phyloP scores from a whole-genome alignment of 2,329 filamentous ascomycete genomes.

The Penicillium hordei region DNA sequence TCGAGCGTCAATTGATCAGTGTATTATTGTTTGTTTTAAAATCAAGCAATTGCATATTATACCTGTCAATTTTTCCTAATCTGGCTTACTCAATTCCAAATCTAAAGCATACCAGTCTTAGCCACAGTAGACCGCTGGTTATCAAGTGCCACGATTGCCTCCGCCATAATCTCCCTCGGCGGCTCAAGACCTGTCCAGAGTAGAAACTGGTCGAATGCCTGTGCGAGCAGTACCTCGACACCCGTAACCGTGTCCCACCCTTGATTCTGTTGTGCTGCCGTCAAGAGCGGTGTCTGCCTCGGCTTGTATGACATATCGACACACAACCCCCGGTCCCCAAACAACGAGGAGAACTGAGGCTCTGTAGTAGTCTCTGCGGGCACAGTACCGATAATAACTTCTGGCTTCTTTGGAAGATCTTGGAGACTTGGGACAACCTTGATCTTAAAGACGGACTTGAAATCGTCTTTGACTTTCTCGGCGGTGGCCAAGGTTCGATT shows the following conservation, averaged over 20 bases:
- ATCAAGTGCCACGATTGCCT: constrained; percentile 12
- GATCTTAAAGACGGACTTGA: constrained; percentile 9
- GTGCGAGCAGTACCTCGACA: constrained; percentile 27
- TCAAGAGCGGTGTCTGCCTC: constrained; percentile 19
- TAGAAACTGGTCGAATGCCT: constrained; percentile 28
- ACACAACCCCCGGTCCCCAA: constrained; percentile 15
- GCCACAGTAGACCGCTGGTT: not conserved
- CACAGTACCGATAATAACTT: constrained; percentile 26
- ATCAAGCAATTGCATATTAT: not conserved
- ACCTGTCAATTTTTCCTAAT: not conserved
- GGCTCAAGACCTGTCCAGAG: constrained; percentile 22
- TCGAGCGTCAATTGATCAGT: not conserved
- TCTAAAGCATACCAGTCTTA: constrained; percentile 3
- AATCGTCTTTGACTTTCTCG: constrained; percentile 14
- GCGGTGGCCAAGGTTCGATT: constrained; percentile 29
- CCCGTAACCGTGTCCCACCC: constrained; percentile 23
- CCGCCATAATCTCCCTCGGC: constrained; percentile 9
- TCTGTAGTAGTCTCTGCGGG: constrained; percentile 18
- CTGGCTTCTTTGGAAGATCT: constrained; percentile 13
- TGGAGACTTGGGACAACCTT: constrained; percentile 5
- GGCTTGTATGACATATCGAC: constrained; percentile 28
- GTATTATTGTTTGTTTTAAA: not conserved
- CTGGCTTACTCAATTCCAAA: not conserved
- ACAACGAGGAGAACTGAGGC: constrained; percentile 17
- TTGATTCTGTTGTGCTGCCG: constrained; percentile 14